Base-by-base conservation (phyloP, 345 rosid genomes). In the Rhodamnia argentea region DNA sequence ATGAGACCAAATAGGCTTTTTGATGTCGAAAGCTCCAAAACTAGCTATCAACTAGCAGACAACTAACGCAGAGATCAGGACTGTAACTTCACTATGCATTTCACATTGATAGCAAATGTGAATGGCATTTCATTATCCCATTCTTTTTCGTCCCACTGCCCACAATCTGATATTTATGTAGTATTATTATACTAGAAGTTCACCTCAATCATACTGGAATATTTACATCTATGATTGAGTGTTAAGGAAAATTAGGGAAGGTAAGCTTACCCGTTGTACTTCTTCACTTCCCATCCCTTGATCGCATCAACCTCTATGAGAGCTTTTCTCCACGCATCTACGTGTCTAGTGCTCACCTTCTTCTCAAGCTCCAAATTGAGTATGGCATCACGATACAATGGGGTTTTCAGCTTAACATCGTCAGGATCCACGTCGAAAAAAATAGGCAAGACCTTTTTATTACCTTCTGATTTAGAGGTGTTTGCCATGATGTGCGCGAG, bases 401-500 rank as follows among this genome's bases (percentile, higher is more conserved):
- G 0, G 8, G 26, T 55, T 55, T 55, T 20, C 24, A 55, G 0
- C 10, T 55, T 55, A 55, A 55, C 26, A 0, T 55, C 58, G 0
- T 20, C 58, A 22, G 26, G 1, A 1, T 1, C 1, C 24, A 55
- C 58, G 1, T 55, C 4, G 0, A 3, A 55, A 2, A 55, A 55
- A 20, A 55, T 55, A 0, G 58, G 58, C 7, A 55, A 1, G 4
- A 20, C 8, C 4, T 7, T 0, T 22, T 55, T 55, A 0, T 55
- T 55, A 20, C 5, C 58, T 7, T 55, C 0, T 0, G 57, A 6
- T 7, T 1, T 20, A 4, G 4, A 55, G 0, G 0, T 20, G 4
- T 0, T 20, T 7, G 4, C 5, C 58, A 55, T 1, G 2, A 55
- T 55, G 0, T 22, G 57, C 5, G 4, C 0, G 1, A 55, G 5